Evolutionary conservation across 2,329 filamentous ascomycete genomes (phyloP), one percentile per base, ranked within the genome.

Genomic region (Xylaria arbuscula): DNA sequence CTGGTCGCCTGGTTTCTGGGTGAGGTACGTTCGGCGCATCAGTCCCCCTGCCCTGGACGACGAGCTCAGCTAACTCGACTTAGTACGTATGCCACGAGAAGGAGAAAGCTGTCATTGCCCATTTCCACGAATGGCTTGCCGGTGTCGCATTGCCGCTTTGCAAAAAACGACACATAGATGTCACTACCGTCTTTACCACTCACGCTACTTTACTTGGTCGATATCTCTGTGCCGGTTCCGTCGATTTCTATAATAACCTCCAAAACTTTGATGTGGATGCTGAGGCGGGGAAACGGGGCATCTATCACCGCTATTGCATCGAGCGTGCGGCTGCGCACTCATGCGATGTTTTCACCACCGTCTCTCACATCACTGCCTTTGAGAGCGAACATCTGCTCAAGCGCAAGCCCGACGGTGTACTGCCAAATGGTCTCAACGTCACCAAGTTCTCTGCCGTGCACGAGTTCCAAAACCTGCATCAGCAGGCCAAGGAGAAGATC

Each of bases 171-270:
- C 92, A 92, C 77, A 98, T 98, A 81, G 96, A 98, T 78, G 88
- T 98, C 59, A 98, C 96, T 19, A 98, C 96, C 73, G 98, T 98
- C 80, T 98, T 98, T 84, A 99, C 96, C 50, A 99, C 96, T 1
- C 96, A 98, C 82, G 96, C 96, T 28, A 98, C 96, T 6, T 88
- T 99, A 11, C 89, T 99, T 57, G 96, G 96, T 70, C 91, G 96
- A 76, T 98, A 99, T 79, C 92, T 98, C 57, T 98, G 96, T 79
- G 96, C 96, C 60, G 96, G 96, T 62, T 98, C 94, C 0, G 96
- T 98, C 71, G 96, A 99, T 80, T 98, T 99, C 80, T 99, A 99
- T 87, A 99, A 98, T 85, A 98, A 98, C 80, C 87, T 99, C 62
- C 95, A 98, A 81, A 92, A 90, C 83, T 98, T 99, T 78, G 95